These are phyloP conservation scores for Mortierella sp. DNA, from an alignment of 371 early-diverging fungal genomes.

Conservation along the genomic window DNA sequence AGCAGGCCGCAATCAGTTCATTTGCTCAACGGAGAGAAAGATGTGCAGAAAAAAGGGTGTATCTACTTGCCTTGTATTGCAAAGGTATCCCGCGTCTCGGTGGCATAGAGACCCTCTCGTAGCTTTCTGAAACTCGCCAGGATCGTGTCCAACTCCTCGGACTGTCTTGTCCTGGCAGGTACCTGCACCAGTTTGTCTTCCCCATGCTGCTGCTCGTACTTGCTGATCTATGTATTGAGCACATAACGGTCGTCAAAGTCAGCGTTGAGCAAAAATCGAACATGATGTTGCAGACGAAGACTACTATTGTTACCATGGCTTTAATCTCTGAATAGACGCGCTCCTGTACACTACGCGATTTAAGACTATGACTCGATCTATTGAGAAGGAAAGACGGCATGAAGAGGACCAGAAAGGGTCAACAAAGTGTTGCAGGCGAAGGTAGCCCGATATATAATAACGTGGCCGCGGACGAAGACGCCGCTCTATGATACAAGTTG, in stretches of 20 bases:
- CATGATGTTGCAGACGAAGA: too few species aligned
- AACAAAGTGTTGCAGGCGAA: conserved; percentile 3
- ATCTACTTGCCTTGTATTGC: conserved; percentile 27
- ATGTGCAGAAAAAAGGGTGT: neutral
- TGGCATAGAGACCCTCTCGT: conserved; percentile 48
- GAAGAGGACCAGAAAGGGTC: conserved; percentile 3
- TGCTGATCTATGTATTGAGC: conserved; percentile 14
- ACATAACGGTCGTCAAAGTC: neutral
- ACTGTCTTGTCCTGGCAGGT: conserved; percentile 24
- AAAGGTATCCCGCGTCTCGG: conserved; percentile 34
- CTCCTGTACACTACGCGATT: conserved; percentile 47
- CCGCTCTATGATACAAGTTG: too few species aligned
- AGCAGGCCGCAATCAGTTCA: too few species aligned
- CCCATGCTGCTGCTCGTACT: conserved; percentile 31
- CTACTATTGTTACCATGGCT: conserved; percentile 47
- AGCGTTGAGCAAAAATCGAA: neutral
- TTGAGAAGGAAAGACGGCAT: neutral
- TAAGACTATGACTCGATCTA: conserved; percentile 51
- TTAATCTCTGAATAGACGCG: conserved; percentile 48
- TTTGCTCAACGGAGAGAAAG: neutral
- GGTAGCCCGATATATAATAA: neutral
- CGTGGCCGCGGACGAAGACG: too few species aligned
- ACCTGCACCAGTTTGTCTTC: conserved; percentile 28
- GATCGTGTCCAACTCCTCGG: conserved; percentile 38
- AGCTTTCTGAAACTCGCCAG: conserved; percentile 48